Base-by-base conservation (phyloP, 345 rosid species). In the Ceriops decandra region DNA sequence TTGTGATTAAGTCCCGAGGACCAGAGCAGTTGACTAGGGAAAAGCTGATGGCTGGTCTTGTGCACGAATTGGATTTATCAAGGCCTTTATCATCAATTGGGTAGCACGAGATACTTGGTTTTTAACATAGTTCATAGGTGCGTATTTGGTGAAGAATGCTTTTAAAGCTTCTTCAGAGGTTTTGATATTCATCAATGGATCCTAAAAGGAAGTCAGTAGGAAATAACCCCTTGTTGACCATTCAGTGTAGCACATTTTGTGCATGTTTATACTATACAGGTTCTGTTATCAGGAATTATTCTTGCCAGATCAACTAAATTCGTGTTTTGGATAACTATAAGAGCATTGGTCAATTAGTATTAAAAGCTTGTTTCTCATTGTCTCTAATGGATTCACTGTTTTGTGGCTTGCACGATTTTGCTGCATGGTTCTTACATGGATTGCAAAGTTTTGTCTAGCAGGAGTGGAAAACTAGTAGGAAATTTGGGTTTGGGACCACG, bases 21-120 rank as follows among this genome's bases (percentile, higher is more conserved):
- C 79, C 89, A 0, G 92, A 90, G 72, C 88, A 87, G 77, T 76
- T 95, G 67, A 89, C 92, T 11, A 95, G 82, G 84, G 99, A 95
- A 76, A 89, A 87, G 80, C 72, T 95, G 71, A 79, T 86, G 71
- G 96, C 93, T 2, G 89, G 85, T 11, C 81, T 85, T 72, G 67
- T 85, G 54, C 77, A 69, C 0, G 87, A 85, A 66, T 76, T 82
- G 7, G 82, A 71, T 78, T 73, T 86, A 20, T 71, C 66, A 57
- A 82, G 86, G 80, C 78, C 89, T 76, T 70, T 81, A 76, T 87
- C 95, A 58, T 80, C 87, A 19, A 74, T 69, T 72, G 86, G 84
- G 46, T 84, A 87, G 84, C 76, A 6, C 51, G 70, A 74, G 21
- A 20, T 64, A 26, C 57, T 15, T 52, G 72, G 69, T n/a, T 46